Evolutionary conservation across 306 rosid species (phyloP).

Genomic region (Malus orientalis): DNA sequence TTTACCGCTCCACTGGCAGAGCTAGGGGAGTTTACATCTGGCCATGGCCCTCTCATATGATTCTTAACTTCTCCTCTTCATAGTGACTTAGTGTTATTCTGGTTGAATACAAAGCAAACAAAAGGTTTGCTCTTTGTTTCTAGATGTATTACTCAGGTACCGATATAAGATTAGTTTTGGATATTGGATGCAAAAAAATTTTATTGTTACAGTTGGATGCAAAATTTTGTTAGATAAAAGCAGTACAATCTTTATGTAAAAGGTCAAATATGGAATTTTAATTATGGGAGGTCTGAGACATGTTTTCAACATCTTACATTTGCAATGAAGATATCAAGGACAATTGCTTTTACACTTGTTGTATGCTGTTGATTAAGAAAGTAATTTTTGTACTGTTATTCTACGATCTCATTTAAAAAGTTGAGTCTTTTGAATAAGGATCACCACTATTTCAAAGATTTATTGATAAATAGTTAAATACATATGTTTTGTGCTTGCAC

Average conservation of each 20-base stretch:
- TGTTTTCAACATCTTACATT: background rate
- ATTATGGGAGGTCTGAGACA: background rate
- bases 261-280: background rate
- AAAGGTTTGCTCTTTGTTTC: background rate
- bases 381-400: background rate
- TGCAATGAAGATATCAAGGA: background rate
- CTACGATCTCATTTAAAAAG: background rate
- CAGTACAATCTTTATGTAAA: background rate
- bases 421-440: background rate
- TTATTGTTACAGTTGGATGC: no score
- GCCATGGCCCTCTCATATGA: background rate
- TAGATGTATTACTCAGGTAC: background rate
- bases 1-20: background rate
- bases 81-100: background rate
- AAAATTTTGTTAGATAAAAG: no score
- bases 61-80: background rate
- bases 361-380: background rate
- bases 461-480: background rate
- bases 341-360: background rate
- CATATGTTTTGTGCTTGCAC: background rate
- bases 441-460: background rate
- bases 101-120: background rate
- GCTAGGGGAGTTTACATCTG: background rate
- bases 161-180: background rate
- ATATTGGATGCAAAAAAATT: background rate